Evolutionary conservation across 2,329 filamentous ascomycete genomes (phyloP), one percentile per base, ranked within the genome.

Genomic region (Drechslerella coelobrocha): DNA sequence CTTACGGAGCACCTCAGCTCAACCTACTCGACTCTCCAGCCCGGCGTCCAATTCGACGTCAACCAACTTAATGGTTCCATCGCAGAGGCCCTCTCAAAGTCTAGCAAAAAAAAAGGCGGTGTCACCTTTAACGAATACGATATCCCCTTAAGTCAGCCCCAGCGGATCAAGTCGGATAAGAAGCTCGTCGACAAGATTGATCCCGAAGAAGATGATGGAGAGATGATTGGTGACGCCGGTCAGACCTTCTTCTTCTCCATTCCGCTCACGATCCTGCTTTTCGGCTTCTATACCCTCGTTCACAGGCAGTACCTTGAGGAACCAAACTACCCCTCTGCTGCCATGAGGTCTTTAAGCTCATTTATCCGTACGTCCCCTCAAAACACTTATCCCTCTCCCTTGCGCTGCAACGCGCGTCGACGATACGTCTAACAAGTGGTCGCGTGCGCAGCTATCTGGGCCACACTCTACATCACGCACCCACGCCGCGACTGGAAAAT

Each of bases 271-370:
- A 89, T 88, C 82, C 79, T 92, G 54, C 89, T 93, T 77, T 87
- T 92, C 74, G 91, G 88, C 0, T 83, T 94, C 56, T 90, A 93
- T 76, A 86, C 92, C 37, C 81, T 94, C 9, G 89, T 92, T 21
- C 89, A 91, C 77, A 84, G 88, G 74, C 90, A 94, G 78, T 94
- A 91, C 76, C 85, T 86, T n/a, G 82, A 86, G 72, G 83, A 86
- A 1, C 82, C 92, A 1, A 77, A 83, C 2, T 91, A 87, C 86
- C 62, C 76, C 0, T 78, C 81, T 23, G 83, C 91, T 1, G 74
- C 82, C 10, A 76, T 76, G 53, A 83, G 88, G 50, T 82, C 86
- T 0, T 76, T 79, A 0, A 82, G 82, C 41, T 84, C 85, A 0
- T 82, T 85, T 75, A 75, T 81, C 24, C 81, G 86, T 88, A 79